Evolutionary conservation across 2,329 filamentous ascomycete genomes (phyloP).

Genomic region (Diaporthe sp.): DNA sequence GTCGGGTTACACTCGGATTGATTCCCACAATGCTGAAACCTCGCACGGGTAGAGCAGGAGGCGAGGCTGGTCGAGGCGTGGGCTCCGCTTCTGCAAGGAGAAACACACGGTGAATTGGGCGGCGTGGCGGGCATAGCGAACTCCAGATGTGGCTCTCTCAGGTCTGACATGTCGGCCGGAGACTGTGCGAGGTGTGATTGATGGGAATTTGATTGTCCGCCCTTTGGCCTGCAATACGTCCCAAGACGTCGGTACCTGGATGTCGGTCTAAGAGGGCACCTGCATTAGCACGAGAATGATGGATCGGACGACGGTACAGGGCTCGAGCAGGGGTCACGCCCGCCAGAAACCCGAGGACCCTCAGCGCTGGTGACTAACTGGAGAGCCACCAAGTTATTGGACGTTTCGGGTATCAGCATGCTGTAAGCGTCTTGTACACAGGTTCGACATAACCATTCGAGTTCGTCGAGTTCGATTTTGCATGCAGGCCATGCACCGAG

Average conservation of each 20-base stretch:
- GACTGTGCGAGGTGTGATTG: slow-evolving; percentile 23
- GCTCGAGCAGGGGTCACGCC: background rate
- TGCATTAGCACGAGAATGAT: slow-evolving; percentile 32
- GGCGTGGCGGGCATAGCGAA: slow-evolving; percentile 15
- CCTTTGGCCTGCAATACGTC: slow-evolving; percentile 20
- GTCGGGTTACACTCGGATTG: slow-evolving; percentile 38
- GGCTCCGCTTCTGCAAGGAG: slow-evolving; percentile 23
- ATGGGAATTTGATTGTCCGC: slow-evolving; percentile 39
- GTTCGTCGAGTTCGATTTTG: background rate
- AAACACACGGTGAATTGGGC: slow-evolving; percentile 20
- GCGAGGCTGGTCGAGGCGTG: background rate
- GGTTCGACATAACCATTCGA: background rate
- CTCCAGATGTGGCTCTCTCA: background rate
- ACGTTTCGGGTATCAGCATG: background rate
- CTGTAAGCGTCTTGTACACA: background rate
- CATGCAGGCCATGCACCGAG: background rate
- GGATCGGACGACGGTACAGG: slow-evolving; percentile 29
- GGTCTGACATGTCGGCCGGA: background rate
- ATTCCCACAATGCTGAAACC: slow-evolving; percentile 28
- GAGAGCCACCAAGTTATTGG: background rate
- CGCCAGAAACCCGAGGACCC: background rate
- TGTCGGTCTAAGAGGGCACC: slow-evolving; percentile 24
- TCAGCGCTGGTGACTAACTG: background rate
- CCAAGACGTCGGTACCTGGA: slow-evolving; percentile 37
- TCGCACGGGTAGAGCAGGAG: slow-evolving; percentile 32